Conservation (phyloP, 2,329 filamentous ascomycete species). For the Didymellaceae sp. region DNA sequence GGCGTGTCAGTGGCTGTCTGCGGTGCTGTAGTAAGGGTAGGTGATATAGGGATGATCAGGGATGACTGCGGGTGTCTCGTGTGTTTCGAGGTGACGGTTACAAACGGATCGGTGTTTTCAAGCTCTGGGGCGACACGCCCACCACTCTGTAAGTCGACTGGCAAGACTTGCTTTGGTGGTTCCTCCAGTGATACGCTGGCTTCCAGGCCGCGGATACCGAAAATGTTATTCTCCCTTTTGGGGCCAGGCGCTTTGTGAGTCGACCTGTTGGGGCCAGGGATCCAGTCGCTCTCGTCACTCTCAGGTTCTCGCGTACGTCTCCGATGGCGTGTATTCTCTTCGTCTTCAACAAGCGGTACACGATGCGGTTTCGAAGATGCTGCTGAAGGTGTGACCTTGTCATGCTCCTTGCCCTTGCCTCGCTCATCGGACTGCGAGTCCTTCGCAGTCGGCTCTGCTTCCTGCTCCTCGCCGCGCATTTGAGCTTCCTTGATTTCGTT, state of each 20-base stretch:
- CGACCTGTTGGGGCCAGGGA: constrained; percentile 35
- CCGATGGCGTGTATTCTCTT: constrained; percentile 38
- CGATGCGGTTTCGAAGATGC: constrained; percentile 28
- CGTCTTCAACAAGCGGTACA: constrained; percentile 36
- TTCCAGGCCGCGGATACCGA: constrained; percentile 40
- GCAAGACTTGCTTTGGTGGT: constrained; percentile 25
- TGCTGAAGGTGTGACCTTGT: constrained; percentile 24
- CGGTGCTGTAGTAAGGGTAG: constrained; percentile 7
- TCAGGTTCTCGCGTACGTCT: constrained; percentile 32
- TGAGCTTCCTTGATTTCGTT: constrained; percentile 60
- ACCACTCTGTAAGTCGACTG: constrained; percentile 5
- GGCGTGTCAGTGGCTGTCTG: constrained; percentile 24
- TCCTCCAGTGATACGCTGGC: constrained; percentile 30
- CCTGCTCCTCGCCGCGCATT: constrained; percentile 59
- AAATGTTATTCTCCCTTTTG: constrained; percentile 33
- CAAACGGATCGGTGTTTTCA: constrained; percentile 34
- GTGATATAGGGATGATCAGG: constrained; percentile 33
- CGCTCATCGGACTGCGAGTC: constrained; percentile 25
- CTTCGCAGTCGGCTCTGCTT: constrained; percentile 16
- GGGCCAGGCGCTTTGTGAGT: constrained; percentile 20
- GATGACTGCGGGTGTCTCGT: constrained; percentile 20
- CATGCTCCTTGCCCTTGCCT: constrained; percentile 34
- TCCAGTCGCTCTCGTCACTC: constrained; percentile 47
- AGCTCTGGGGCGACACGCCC: constrained; percentile 19
- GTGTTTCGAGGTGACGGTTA: constrained; percentile 30